Conservation (phyloP, 2,329 filamentous ascomycete genomes). For the Trichoderma koningiopsis region DNA sequence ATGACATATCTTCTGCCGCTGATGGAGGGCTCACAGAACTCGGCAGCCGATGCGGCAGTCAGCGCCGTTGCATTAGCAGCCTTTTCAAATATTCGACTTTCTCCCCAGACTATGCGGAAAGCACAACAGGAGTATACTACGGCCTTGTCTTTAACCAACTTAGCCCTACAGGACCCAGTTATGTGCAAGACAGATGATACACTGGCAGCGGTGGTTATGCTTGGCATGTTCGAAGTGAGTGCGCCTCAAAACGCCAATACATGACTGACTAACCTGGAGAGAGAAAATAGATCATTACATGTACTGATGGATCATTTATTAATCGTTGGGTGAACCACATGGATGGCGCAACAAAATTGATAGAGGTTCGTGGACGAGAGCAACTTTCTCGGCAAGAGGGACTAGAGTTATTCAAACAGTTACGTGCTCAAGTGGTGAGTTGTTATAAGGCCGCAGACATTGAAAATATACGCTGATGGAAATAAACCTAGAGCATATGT, state of each 20-base stretch:
- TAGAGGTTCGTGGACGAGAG: background rate
- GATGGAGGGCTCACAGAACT: background rate
- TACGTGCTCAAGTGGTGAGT: background rate
- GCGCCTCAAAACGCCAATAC: background rate
- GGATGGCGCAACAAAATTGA: background rate
- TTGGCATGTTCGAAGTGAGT: background rate
- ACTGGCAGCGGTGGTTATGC: background rate
- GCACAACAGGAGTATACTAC: background rate
- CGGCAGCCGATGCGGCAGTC: background rate
- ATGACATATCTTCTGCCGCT: conserved; percentile 3
- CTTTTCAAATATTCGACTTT: background rate
- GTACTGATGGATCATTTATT: background rate
- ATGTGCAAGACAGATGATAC: background rate
- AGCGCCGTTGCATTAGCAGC: background rate
- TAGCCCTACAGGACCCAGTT: background rate
- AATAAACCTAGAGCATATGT: background rate
- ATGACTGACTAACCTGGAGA: background rate
- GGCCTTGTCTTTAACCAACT: background rate
- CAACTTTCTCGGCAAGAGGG: background rate
- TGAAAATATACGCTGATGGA: background rate
- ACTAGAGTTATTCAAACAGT: background rate
- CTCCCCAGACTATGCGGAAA: background rate
- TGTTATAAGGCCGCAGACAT: background rate
- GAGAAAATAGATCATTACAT: background rate
- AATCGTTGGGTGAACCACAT: background rate